A percentile compares a stretch with the other conserved stretches of the same genome.
These are phyloP conservation scores for Trichocladium uniseriatum DNA, from an alignment of 495 filamentous ascomycete species.

Conservation along the genomic window DNA sequence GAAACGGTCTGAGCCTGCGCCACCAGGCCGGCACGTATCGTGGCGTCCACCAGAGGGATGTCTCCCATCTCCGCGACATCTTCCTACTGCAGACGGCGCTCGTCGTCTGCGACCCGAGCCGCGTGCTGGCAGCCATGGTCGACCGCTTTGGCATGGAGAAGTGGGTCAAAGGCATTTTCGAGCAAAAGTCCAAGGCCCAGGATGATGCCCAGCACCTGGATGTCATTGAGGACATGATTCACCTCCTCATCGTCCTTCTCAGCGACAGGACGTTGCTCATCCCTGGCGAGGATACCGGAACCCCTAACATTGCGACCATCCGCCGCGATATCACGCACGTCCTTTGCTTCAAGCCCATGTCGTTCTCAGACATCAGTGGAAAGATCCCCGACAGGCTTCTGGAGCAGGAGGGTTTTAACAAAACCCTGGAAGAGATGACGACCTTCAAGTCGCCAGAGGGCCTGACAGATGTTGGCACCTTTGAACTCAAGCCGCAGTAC, in stretches of 20 bases:
- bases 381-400: slow-evolving; percentile 79
- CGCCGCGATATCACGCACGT: slow-evolving; percentile 86
- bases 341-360: slow-evolving; percentile 90
- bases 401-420: slow-evolving; percentile 67
- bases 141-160: slow-evolving; percentile 81
- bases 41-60: slow-evolving; percentile 76
- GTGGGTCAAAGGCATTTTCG: slow-evolving; percentile 82
- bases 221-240: slow-evolving; percentile 90
- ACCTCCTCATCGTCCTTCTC: slow-evolving; percentile 80
- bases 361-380: slow-evolving; percentile 77
- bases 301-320: slow-evolving; percentile 59
- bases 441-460: slow-evolving; percentile 85
- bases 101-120: slow-evolving; percentile 72
- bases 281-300: slow-evolving; percentile 55
- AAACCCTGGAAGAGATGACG: slow-evolving; percentile 81
- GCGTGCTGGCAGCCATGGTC: slow-evolving; percentile 80
- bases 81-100: slow-evolving; percentile 87
- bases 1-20: slow-evolving; percentile 88
- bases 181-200: slow-evolving; percentile 51
- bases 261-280: slow-evolving; percentile 80
- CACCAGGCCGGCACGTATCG: slow-evolving; percentile 92
- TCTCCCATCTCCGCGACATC: slow-evolving; percentile 89
- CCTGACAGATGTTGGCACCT: slow-evolving; percentile 82
- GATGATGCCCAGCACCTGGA: slow-evolving; percentile 84
- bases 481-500: slow-evolving; percentile 79